Conservation (phyloP, 306 rosid genomes). For the Astragalus glycyphyllos region DNA sequence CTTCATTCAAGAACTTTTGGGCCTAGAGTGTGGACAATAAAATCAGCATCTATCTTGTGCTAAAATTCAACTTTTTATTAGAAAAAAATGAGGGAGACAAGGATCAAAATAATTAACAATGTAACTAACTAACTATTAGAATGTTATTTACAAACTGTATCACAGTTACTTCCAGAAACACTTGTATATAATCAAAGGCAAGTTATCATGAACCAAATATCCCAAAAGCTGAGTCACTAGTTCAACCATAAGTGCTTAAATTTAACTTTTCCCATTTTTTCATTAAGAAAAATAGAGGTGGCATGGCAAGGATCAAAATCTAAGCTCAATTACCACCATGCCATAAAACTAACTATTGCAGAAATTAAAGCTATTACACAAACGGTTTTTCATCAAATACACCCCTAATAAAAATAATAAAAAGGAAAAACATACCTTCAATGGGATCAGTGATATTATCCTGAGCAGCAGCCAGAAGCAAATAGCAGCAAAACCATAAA, state of each 20-base stretch:
- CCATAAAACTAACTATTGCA: constrained; percentile 1
- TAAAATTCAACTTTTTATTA: no score
- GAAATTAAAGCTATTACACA: not conserved
- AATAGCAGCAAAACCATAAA: constrained; percentile 60
- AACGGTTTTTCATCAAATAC: constrained; percentile 4
- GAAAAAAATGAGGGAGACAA: no score
- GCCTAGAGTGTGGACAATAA: no score
- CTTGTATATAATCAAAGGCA: no score
- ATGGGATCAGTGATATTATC: constrained; percentile 41
- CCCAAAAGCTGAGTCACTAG: not conserved
- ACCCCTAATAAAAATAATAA: constrained; percentile 5
- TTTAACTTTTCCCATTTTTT: not conserved
- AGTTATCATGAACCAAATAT: no score
- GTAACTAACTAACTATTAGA: no score
- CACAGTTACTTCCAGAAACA: no score
- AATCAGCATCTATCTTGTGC: no score
- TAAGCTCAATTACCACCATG: not conserved
- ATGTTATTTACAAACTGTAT: no score
- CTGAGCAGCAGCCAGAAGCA: constrained; percentile 50
- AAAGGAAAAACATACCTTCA: constrained; percentile 61
- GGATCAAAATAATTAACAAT: no score
- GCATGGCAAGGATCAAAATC: constrained; percentile 1
- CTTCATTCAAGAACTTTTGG: no score
- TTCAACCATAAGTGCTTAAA: not conserved
- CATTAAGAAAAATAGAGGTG: not conserved